A percentile compares a stretch with the other conserved stretches of the same genome.
Evolutionary conservation across 495 filamentous ascomycete species (phyloP).

Genomic region (Neurospora sp.): DNA sequence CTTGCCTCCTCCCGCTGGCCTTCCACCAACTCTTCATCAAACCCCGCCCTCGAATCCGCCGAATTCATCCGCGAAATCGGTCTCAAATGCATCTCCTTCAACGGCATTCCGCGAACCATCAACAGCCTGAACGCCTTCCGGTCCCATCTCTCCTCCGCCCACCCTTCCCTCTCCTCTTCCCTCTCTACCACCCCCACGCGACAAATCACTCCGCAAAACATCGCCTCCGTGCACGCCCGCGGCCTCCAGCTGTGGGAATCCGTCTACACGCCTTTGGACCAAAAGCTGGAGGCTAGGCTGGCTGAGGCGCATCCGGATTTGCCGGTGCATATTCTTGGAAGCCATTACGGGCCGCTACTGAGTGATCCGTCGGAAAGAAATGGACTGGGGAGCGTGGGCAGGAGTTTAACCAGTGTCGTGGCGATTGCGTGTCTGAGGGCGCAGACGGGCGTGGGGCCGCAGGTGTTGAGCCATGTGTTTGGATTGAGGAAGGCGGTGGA

Average conservation of each 20-base stretch:
- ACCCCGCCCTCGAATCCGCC: slow-evolving; percentile 42
- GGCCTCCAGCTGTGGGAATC: slow-evolving; percentile 58
- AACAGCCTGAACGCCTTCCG: slow-evolving; percentile 65
- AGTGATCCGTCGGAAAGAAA: slow-evolving; percentile 41
- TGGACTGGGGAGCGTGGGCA: slow-evolving; percentile 41
- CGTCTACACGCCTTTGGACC: slow-evolving; percentile 62
- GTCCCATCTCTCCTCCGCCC: slow-evolving; percentile 42
- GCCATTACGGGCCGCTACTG: slow-evolving; percentile 60
- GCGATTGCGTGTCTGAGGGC: slow-evolving; percentile 61
- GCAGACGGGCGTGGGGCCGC: slow-evolving; percentile 69
- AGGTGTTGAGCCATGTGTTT: slow-evolving; percentile 68
- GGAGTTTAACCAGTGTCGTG: slow-evolving; percentile 56
- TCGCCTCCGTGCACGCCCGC: slow-evolving; percentile 40
- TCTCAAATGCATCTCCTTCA: slow-evolving; percentile 76
- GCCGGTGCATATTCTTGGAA: slow-evolving; percentile 62
- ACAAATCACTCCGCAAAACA: slow-evolving; percentile 34
- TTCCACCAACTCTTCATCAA: not conserved
- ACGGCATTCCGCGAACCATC: slow-evolving; percentile 73
- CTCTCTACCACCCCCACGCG: slow-evolving; percentile 36
- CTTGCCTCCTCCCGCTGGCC: slow-evolving; percentile 32
- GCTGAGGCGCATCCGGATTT: slow-evolving; percentile 64
- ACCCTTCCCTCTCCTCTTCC: slow-evolving; percentile 22
- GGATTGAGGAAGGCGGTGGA: slow-evolving; percentile 62
- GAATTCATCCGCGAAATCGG: slow-evolving; percentile 72
- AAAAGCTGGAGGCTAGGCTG: slow-evolving; percentile 55